Evolutionary conservation across 805 yeast species (phyloP).

Genomic region (Yarrowia deformans): DNA sequence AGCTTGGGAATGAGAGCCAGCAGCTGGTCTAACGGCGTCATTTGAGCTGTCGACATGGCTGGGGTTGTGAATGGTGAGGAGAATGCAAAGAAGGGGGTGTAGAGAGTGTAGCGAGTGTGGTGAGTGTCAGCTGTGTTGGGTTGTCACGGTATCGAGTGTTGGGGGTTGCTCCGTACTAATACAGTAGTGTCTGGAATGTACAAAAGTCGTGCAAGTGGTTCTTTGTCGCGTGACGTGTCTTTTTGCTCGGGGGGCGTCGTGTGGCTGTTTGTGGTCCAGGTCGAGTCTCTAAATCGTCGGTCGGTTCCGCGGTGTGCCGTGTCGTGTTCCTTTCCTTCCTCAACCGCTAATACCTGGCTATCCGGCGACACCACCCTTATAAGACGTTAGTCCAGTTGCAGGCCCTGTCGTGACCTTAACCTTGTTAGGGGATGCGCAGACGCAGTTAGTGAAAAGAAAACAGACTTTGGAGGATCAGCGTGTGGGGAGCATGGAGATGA

Average conservation of each 20-base stretch:
- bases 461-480: conserved; percentile 6
- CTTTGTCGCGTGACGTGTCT: neutral
- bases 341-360: neutral
- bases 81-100: neutral
- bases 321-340: neutral
- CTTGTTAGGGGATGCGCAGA: conserved; percentile 6
- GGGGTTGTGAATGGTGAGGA: neutral
- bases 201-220: no score
- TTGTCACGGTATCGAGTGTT: no score
- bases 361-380: conserved; percentile 12
- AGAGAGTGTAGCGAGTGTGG: neutral
- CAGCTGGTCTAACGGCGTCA: conserved; percentile 24
- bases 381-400: conserved; percentile 11
- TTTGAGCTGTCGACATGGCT: conserved; percentile 10
- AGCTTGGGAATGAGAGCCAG: conserved; percentile 17
- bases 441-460: conserved; percentile 1
- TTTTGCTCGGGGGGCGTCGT: neutral
- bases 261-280: neutral
- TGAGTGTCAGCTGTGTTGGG: neutral
- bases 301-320: no score
- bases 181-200: no score
- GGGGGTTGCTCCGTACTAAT: neutral
- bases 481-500: conserved; percentile 24
- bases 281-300: no score
- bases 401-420: conserved; percentile 35